Percentiles rank a stretch among this genome's conserved stretches.
These are phyloP conservation scores for Cyclocybe aegerita DNA, from an alignment of 768 basidiomycete genomes.

Conservation along the genomic window DNA sequence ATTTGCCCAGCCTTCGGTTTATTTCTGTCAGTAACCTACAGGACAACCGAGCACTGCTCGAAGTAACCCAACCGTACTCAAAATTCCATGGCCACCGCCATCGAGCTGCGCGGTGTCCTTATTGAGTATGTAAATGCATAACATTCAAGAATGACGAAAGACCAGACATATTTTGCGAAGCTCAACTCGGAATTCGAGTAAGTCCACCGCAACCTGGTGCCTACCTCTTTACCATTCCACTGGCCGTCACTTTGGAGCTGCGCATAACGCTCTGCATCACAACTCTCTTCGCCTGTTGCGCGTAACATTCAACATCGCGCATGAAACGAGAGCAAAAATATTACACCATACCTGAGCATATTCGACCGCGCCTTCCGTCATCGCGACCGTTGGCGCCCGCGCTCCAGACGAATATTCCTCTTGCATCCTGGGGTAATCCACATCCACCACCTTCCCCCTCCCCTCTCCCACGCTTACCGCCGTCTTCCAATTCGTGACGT, in stretches of 20 bases:
- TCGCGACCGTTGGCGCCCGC: background rate
- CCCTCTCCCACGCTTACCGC: background rate
- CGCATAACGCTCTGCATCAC: conserved; percentile 11
- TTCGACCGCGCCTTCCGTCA: background rate
- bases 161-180: too few relatives aligned
- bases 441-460: background rate
- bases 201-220: background rate
- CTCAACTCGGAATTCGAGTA: background rate
- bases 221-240: conserved; percentile 3
- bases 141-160: too few relatives aligned
- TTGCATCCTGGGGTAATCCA: conserved; percentile 5
- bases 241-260: conserved; percentile 5
- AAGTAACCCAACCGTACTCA: too few relatives aligned
- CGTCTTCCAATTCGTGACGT: conserved; percentile 3
- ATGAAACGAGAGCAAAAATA: background rate
- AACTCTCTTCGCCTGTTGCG: conserved; percentile 4
- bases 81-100: too few relatives aligned
- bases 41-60: too few relatives aligned
- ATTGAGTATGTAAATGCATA: too few relatives aligned
- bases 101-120: too few relatives aligned
- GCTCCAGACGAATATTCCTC: conserved; percentile 3
- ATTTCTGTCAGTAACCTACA: too few relatives aligned
- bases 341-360: conserved; percentile 2
- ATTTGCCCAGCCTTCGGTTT: too few relatives aligned
- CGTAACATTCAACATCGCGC: background rate